These are phyloP conservation scores for Diplodia mutila DNA, from an alignment of 2,329 filamentous ascomycete genomes.

Conservation along the genomic window DNA sequence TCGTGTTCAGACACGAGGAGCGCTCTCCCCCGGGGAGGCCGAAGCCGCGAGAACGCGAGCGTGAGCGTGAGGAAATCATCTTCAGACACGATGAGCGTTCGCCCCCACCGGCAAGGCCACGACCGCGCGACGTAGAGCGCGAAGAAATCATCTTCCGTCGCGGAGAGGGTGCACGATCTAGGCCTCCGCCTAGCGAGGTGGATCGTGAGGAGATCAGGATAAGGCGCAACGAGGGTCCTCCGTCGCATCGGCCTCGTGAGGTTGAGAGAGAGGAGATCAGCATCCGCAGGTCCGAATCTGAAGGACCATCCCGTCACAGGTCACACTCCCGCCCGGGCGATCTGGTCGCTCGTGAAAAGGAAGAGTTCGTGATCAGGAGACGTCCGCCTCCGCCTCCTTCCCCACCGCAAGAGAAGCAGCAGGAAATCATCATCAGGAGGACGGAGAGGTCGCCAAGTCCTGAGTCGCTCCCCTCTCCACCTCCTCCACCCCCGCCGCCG, in stretches of 20 bases:
- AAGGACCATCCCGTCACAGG: conserved; percentile 30
- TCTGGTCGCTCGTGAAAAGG: conserved; percentile 45
- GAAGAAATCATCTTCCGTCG: conserved; percentile 50
- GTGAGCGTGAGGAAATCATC: conserved; percentile 31
- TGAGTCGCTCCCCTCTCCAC: conserved; percentile 52
- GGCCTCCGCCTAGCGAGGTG: conserved; percentile 40
- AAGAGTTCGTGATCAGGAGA: conserved; percentile 47
- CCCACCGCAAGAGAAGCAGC: conserved; percentile 42
- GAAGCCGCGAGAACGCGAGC: conserved; percentile 33
- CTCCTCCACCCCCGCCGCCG: conserved; percentile 54
- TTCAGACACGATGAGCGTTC: conserved; percentile 24
- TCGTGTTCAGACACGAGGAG: conserved; percentile 20
- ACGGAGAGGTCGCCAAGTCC: conserved; percentile 53
- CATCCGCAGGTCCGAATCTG: conserved; percentile 38
- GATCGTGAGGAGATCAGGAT: conserved; percentile 55
- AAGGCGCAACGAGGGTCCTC: conserved; percentile 43
- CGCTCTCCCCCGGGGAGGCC: conserved; percentile 35
- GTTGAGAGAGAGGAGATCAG: conserved; percentile 48
- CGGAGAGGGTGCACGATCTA: conserved; percentile 41
- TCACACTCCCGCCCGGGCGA: conserved; percentile 41
- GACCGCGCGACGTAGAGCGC: conserved; percentile 38
- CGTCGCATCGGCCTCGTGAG: conserved; percentile 31
- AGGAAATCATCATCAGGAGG: conserved; percentile 52
- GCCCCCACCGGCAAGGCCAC: conserved; percentile 12
- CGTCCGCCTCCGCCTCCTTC: conserved; percentile 41